These are phyloP conservation scores for Lenzites betulinus DNA, from an alignment of 768 basidiomycete species.

Conservation along the genomic window DNA sequence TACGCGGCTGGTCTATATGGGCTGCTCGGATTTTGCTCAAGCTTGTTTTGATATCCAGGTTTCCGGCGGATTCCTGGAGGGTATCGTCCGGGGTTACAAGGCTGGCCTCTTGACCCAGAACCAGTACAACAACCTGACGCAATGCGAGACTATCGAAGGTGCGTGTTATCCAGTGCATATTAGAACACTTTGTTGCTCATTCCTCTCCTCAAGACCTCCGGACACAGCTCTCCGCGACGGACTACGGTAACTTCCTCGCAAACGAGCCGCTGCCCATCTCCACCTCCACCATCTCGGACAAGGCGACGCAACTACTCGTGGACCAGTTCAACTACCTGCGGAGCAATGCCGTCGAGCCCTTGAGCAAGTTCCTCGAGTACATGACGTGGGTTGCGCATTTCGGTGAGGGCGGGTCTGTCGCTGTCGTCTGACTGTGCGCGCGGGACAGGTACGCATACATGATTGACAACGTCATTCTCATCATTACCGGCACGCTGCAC, in stretches of 20 bases:
- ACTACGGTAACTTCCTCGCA: constrained; percentile 97
- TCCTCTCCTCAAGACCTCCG: constrained; percentile 70
- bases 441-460: constrained; percentile 90
- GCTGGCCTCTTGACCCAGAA: constrained; percentile 85
- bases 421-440: neutral
- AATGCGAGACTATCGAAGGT: constrained; percentile 98
- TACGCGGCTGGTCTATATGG: constrained; percentile 36
- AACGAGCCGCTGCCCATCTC: constrained; percentile 94
- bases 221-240: constrained; percentile 93
- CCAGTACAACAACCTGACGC: constrained; percentile 91
- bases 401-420: neutral
- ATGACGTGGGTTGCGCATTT: constrained; percentile 73
- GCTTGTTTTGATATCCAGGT: constrained; percentile 47
- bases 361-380: constrained; percentile 94
- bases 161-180: constrained; percentile 17
- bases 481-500: constrained; percentile 96
- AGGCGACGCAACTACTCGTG: constrained; percentile 92
- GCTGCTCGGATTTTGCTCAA: constrained; percentile 29
- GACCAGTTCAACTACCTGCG: constrained; percentile 96
- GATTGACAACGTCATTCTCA: constrained; percentile 98
- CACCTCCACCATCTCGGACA: constrained; percentile 95
- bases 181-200: neutral
- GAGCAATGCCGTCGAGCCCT: constrained; percentile 86
- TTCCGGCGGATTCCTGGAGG: constrained; percentile 75
- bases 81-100: constrained; percentile 89